Evolutionary conservation across 805 yeast species (phyloP).

Genomic region (Helenozyma rhizophorensis): DNA sequence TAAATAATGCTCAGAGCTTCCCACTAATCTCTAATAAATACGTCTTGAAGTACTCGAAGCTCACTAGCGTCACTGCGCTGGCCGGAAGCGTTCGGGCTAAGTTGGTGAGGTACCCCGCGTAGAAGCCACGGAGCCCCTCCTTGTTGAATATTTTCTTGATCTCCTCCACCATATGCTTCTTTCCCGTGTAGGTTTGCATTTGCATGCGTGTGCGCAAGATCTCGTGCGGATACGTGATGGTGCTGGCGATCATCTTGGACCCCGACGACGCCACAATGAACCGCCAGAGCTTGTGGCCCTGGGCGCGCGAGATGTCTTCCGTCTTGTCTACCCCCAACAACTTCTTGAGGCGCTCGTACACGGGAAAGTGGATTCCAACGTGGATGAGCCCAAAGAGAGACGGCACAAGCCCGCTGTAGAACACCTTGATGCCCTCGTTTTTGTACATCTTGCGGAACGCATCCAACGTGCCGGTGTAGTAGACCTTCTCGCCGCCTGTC

Average conservation of each 20-base stretch:
- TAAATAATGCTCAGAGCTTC: slow-evolving; percentile 6
- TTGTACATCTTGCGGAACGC: slow-evolving; percentile 77
- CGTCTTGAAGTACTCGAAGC: slow-evolving; percentile 76
- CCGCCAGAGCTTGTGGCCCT: slow-evolving; percentile 21
- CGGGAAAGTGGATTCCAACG: slow-evolving; percentile 95
- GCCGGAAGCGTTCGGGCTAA: slow-evolving; percentile 91
- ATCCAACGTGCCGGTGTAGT: slow-evolving; percentile 75
- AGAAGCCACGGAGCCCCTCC: slow-evolving; percentile 81
- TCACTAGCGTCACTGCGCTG: slow-evolving; percentile 88
- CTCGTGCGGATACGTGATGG: slow-evolving; percentile 93
- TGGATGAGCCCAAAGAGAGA: slow-evolving; percentile 87
- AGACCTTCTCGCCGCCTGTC: slow-evolving; percentile 39
- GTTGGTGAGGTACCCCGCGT: slow-evolving; percentile 85
- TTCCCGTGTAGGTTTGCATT: slow-evolving; percentile 39
- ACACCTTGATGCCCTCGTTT: slow-evolving; percentile 74
- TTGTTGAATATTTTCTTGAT: slow-evolving; percentile 43
- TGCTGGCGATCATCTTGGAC: slow-evolving; percentile 85
- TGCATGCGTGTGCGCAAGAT: slow-evolving; percentile 90
- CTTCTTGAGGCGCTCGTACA: slow-evolving; percentile 74
- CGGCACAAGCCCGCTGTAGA: slow-evolving; percentile 87
- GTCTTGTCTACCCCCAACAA: slow-evolving; percentile 11
- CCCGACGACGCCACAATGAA: slow-evolving; percentile 60
- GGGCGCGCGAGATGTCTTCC: slow-evolving; percentile 7
- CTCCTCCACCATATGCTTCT: slow-evolving; percentile 21
- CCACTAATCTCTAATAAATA: slow-evolving; percentile 40